phyloP scores from a whole-genome alignment of 1,284 basidiomycete species.

The Leccinum subfulvum region DNA sequence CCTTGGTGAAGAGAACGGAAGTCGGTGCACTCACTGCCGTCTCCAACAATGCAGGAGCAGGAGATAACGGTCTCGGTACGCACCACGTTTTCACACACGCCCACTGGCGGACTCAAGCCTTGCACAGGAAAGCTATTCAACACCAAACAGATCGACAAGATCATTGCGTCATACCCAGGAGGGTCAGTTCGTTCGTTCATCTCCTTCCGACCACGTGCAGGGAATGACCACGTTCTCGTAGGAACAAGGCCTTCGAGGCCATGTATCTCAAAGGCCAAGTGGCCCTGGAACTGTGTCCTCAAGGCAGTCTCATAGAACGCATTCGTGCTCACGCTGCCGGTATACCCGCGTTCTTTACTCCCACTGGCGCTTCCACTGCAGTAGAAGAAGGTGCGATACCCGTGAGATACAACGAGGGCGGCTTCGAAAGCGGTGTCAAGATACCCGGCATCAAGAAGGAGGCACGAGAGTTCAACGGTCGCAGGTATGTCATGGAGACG shows the following conservation, averaged over 20 bases:
- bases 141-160: slow-evolving; percentile 76
- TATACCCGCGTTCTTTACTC: slow-evolving; percentile 95
- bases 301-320: slow-evolving; percentile 89
- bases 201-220: background rate
- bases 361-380: slow-evolving; percentile 89
- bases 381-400: slow-evolving; percentile 80
- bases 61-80: slow-evolving; percentile 77
- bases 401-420: slow-evolving; percentile 69
- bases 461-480: slow-evolving; percentile 75
- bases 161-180: slow-evolving; percentile 88
- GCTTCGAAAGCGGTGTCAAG: slow-evolving; percentile 61
- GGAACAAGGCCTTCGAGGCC: slow-evolving; percentile 76
- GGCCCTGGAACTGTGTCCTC: slow-evolving; percentile 85
- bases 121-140: slow-evolving; percentile 72
- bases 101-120: slow-evolving; percentile 5
- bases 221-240: slow-evolving; percentile 27
- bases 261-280: slow-evolving; percentile 82
- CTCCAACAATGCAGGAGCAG: slow-evolving; percentile 88
- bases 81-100: slow-evolving; percentile 7
- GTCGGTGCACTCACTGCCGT: slow-evolving; percentile 77
- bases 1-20: slow-evolving; percentile 71
- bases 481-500: slow-evolving; percentile 85
- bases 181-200: slow-evolving; percentile 47
- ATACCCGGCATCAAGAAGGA: slow-evolving; percentile 80
- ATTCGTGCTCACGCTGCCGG: slow-evolving; percentile 91